Evolutionary conservation across 2,329 filamentous ascomycete species (phyloP), one percentile per base, ranked within the genome.

Genomic region (Didymella keratinophila): DNA sequence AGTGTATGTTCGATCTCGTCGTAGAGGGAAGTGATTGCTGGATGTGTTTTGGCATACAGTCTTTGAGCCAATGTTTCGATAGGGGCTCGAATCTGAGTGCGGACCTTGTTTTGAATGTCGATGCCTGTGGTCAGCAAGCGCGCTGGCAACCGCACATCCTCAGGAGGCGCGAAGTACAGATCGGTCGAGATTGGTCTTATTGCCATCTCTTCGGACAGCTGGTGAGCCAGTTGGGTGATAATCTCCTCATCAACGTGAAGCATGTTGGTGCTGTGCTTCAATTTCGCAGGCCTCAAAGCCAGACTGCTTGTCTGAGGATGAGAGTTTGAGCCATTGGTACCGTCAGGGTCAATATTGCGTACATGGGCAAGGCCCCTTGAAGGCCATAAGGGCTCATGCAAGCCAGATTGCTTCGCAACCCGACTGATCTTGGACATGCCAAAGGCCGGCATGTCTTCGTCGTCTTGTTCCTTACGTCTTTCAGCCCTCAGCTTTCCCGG

Each of bases 301-400:
- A 43, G 21, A 39, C 16, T 30, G 30, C 30, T 21, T 11, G 12
- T 8, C n/a, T n/a, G 7, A 7, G 20, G 2, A 8, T 56, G 30
- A 10, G 21, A 2, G 1, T 0, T 0, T 16, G 20, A 20, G 10
- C 21, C 16, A n/a, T 44, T n/a, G 11, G 4, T 12, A 11, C 44
- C n/a, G 1, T 28, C 20, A n/a, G 51, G 14, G 4, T 69, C 62
- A 1, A 67, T 23, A 42, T 73, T 74, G 4, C 73, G 72, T 28
- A 75, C 74, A 63, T 76, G 75, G 1, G 82, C 77, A 71, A 86
- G 86, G 7, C 81, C 89, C 62, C 83, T 82, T 47, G 85, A 83
- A 36, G 91, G 91, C 89, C 91, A 95, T n/a, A 86, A 81, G 3
- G 91, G 85, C 52, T 90, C 82, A 61, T 81, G 79, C 9, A 88